Evolutionary conservation across 192 early-diverging fungal species (phyloP), one percentile per base, ranked within the genome.

Genomic region (Linnemannia zychae): DNA sequence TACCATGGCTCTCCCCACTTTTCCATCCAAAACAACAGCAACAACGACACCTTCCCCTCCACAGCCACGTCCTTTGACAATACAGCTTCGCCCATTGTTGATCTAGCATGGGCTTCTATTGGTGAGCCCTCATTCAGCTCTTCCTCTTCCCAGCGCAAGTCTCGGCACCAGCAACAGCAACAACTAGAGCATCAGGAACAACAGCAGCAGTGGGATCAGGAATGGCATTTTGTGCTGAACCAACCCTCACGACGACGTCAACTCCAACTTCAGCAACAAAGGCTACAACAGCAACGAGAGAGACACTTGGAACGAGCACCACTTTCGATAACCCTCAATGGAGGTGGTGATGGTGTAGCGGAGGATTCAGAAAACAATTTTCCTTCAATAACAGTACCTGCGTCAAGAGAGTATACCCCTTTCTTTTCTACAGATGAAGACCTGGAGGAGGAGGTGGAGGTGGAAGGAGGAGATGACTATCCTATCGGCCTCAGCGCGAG

Each of bases 51-150:
- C 28, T 63, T 63, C n/a, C 13, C 57, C 57, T 28, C 57, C 22
- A 63, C 24, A 4, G 15, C 57, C 6, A 28, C 57, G 12, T n/a
- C 57, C 37, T 49, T 80, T 20, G 79, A 80, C 34, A 52, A 67
- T 31, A 3, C 57, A n/a, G n/a, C n/a, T 63, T 31, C 2, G 24
- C 2, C 24, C n/a, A 9, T 47, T 7, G 67, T 70, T 2, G 71
- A 77, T 34, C 75, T 73, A 18, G 81, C 77, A 57, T 82, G 81
- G 81, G 73, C 75, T 0, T 82, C 81, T 13, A 67, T 73, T 36
- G 71, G 81, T 40, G 73, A 74, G 22, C 18, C 44, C 16, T 40
- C 49, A 44, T 3, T 44, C 24, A 4, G 28, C 22, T 20, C 52
- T 4, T n/a, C 48, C 16, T 49, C 48, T 11, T 63, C 57, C 31